A percentile compares a stretch with the other conserved stretches of the same genome.
Evolutionary conservation across 2,329 filamentous ascomycete species (phyloP).

Genomic region (Trichoderma semiorbis): DNA sequence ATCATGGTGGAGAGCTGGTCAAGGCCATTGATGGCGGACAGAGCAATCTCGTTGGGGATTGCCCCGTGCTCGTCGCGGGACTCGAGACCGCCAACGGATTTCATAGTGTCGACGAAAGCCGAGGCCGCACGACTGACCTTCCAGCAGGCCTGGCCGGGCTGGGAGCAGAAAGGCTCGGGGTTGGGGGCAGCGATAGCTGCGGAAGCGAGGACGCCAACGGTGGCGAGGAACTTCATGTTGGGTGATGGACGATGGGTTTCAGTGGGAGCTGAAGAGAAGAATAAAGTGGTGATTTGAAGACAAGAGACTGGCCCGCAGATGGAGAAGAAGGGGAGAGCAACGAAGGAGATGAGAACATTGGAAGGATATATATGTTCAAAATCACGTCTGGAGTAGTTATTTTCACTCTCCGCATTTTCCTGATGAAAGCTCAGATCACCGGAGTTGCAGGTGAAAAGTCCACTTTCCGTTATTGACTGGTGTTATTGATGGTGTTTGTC

Average conservation of each 20-base stretch:
- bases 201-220: constrained; percentile 25
- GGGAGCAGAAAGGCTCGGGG: constrained; percentile 27
- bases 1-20: constrained; percentile 38
- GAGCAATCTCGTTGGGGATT: constrained; percentile 36
- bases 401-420: background rate
- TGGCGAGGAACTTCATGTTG: constrained; percentile 30
- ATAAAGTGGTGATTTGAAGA: background rate
- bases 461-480: constrained; percentile 8
- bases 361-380: background rate
- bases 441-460: background rate
- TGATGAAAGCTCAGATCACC: constrained; percentile 1
- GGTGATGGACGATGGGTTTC: background rate
- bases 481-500: constrained; percentile 9
- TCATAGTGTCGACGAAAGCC: constrained; percentile 25
- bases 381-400: background rate
- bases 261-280: background rate
- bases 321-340: background rate
- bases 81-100: constrained; percentile 25
- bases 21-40: constrained; percentile 37
- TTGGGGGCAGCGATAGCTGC: constrained; percentile 22
- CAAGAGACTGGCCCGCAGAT: background rate
- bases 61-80: constrained; percentile 28
- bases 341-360: background rate
- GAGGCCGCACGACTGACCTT: constrained; percentile 31
- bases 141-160: constrained; percentile 34